Percentiles rank a stretch among this genome's conserved stretches.
Evolutionary conservation across 169 alveolate genomes (phyloP).

Genomic region (Babesia sp.): DNA sequence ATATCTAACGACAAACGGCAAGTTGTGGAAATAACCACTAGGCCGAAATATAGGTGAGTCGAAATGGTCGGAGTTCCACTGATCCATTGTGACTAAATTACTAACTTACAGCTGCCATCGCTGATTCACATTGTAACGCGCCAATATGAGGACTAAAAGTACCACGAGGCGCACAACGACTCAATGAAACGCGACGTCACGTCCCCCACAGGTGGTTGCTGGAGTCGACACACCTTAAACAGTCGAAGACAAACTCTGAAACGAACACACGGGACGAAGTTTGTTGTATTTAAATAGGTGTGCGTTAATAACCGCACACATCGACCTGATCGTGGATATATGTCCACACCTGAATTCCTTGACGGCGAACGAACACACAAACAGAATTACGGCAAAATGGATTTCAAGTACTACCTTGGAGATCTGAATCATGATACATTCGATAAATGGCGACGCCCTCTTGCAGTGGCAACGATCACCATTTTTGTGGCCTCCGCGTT

Average conservation of each 20-base stretch:
- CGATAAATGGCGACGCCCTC: not conserved
- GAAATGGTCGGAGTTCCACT: conserved; percentile 59
- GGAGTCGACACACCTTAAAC: not conserved
- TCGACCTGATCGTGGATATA: not conserved
- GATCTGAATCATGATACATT: conserved; percentile 1
- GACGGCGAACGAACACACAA: not conserved
- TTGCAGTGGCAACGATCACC: not conserved
- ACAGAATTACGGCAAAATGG: conserved; percentile 1
- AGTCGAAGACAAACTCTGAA: not conserved
- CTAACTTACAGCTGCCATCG: conserved; percentile 6
- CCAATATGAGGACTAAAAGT: not conserved
- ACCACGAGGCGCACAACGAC: not conserved
- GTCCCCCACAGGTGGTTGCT: conserved; percentile 19
- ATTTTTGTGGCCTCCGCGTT: conserved; percentile 9
- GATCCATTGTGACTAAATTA: not conserved
- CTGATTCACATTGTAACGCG: not conserved
- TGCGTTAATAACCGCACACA: conserved; percentile 6
- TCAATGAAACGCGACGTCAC: conserved; percentile 1
- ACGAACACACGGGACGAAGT: not conserved
- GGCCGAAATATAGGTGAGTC: conserved; percentile 25
- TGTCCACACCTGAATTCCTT: not conserved
- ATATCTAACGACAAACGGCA: conserved; percentile 70
- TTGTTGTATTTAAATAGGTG: not conserved
- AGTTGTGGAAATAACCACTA: conserved; percentile 9
- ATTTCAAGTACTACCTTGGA: not conserved